These are phyloP conservation scores for Alternaria angustiovoidea DNA, from an alignment of 2,329 filamentous ascomycete genomes.

Conservation along the genomic window DNA sequence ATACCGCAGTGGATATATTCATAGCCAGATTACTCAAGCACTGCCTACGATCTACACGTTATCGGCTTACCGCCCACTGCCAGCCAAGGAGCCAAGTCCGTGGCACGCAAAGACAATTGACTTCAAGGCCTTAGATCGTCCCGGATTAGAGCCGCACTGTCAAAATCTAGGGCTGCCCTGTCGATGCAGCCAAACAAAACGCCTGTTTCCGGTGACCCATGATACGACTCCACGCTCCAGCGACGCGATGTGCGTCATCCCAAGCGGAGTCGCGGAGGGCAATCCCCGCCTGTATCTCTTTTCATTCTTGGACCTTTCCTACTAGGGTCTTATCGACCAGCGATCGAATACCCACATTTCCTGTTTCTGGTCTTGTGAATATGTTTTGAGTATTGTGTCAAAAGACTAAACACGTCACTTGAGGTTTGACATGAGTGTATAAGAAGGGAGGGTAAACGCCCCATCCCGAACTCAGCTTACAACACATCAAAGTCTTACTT, in stretches of 20 bases:
- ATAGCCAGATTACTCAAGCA: not conserved
- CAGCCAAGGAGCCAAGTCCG: conserved; percentile 29
- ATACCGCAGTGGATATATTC: not conserved
- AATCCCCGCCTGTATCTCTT: conserved; percentile 17
- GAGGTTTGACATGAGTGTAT: not conserved
- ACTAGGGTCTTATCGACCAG: not conserved
- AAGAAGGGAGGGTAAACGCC: not conserved
- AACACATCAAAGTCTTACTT: not conserved
- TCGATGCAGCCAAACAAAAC: conserved; percentile 4
- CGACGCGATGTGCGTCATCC: conserved; percentile 17
- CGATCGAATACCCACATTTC: conserved; percentile 14
- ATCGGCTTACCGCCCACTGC: conserved; percentile 9
- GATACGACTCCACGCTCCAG: conserved; percentile 3
- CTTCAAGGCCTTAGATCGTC: conserved; percentile 11
- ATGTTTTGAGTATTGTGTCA: conserved; percentile 10
- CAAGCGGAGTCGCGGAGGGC: conserved; percentile 1
- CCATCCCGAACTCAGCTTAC: not conserved
- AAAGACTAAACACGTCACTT: not conserved
- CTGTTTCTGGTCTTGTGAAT: conserved; percentile 11
- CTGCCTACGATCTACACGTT: conserved; percentile 10
- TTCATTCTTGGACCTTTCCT: conserved; percentile 9
- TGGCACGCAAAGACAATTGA: conserved; percentile 19
- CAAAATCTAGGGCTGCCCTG: not conserved
- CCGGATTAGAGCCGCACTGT: conserved; percentile 3
- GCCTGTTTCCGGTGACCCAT: not conserved